Percentiles rank a stretch among this genome's conserved stretches.
Conservation (phyloP, 1,139 yeast genomes). For the Yamadazyma friedrichii region DNA sequence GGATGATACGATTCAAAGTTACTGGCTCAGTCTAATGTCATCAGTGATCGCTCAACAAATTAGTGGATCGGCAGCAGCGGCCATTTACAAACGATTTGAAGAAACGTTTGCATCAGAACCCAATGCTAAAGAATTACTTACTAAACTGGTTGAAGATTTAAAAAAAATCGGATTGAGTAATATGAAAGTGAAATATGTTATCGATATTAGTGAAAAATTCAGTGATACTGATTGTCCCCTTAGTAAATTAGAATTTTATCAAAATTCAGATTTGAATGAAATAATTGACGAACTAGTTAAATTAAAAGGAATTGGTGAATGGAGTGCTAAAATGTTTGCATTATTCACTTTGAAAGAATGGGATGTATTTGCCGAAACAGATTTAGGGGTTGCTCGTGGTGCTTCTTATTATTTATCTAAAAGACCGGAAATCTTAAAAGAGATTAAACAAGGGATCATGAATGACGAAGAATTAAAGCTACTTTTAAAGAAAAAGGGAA, state of each 20-base stretch:
- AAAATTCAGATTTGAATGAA: constrained; percentile 37
- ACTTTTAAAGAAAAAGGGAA: constrained; percentile 33
- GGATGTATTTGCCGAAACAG: constrained; percentile 76
- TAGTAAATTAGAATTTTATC: constrained; percentile 38
- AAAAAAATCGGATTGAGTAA: constrained; percentile 69
- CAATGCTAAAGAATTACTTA: constrained; percentile 47
- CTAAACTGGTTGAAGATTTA: constrained; percentile 44
- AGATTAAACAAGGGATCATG: constrained; percentile 34
- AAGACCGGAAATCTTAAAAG: constrained; percentile 51
- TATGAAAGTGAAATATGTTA: constrained; percentile 65
- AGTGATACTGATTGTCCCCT: constrained; percentile 35
- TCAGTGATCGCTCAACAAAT: constrained; percentile 78
- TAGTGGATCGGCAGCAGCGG: constrained; percentile 76
- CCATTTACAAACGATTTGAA: constrained; percentile 54
- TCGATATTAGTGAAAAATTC: constrained; percentile 61
- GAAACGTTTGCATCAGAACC: constrained; percentile 44
- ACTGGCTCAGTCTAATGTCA: constrained; percentile 39
- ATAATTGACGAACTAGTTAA: constrained; percentile 53
- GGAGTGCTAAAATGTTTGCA: constrained; percentile 91
- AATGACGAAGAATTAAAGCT: constrained; percentile 27
- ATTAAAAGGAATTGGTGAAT: constrained; percentile 80
- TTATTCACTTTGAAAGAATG: constrained; percentile 63
- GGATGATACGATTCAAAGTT: constrained; percentile 28
- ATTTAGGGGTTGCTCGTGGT: constrained; percentile 84
- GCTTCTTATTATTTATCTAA: constrained; percentile 58